A percentile compares a stretch with the other conserved stretches of the same genome.
phyloP scores from a whole-genome alignment of 2,329 filamentous ascomycete genomes.

The Aspergillus unguis region DNA sequence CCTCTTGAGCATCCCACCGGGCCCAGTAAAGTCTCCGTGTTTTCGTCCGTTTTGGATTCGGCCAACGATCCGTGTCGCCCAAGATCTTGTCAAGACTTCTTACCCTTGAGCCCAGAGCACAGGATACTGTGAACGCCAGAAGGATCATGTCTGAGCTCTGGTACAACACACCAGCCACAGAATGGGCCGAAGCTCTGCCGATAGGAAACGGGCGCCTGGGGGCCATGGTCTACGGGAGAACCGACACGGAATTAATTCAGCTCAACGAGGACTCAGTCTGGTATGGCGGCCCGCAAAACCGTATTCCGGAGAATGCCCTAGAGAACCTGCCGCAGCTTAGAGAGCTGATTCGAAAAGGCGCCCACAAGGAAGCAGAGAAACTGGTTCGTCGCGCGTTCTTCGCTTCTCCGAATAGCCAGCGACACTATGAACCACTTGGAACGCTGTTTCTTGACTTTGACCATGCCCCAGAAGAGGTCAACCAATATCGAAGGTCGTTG shows the following conservation, averaged over 20 bases:
- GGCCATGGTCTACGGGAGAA: constrained; percentile 47
- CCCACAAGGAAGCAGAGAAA: constrained; percentile 43
- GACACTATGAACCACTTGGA: constrained; percentile 49
- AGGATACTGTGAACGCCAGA: neutral
- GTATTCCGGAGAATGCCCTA: constrained; percentile 40
- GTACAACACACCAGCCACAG: constrained; percentile 25
- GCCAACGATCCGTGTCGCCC: constrained; percentile 6
- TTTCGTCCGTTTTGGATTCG: constrained; percentile 5
- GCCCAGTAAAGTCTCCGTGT: neutral
- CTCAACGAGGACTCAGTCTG: constrained; percentile 51
- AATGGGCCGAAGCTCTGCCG: constrained; percentile 45
- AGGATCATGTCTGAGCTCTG: constrained; percentile 27
- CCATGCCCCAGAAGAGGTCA: constrained; percentile 27
- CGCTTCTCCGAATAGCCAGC: constrained; percentile 44
- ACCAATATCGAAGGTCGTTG: constrained; percentile 39
- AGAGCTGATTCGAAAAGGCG: constrained; percentile 40
- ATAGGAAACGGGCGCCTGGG: constrained; percentile 50
- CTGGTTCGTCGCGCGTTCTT: constrained; percentile 44
- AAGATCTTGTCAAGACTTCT: neutral
- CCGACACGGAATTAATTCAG: constrained; percentile 43
- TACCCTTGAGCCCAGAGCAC: neutral
- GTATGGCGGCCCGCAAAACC: constrained; percentile 46
- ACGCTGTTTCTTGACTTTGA: constrained; percentile 43
- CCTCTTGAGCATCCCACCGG: neutral
- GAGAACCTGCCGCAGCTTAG: constrained; percentile 39